These are phyloP conservation scores for Meyerozyma smithsonii DNA, from an alignment of 1,139 yeast species.

Conservation along the genomic window DNA sequence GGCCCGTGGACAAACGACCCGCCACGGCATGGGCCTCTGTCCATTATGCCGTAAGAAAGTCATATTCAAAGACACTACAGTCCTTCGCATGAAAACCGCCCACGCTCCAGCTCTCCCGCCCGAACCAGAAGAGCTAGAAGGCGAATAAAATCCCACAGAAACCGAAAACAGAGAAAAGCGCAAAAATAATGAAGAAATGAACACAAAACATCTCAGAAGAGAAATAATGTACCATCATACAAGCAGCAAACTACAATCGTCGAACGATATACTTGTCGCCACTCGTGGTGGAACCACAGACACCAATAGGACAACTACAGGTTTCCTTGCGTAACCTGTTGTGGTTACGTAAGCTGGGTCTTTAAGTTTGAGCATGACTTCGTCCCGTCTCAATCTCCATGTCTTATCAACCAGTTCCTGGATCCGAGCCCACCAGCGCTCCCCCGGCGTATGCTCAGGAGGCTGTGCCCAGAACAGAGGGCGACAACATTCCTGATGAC, in stretches of 20 bases:
- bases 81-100: slow-evolving; percentile 29
- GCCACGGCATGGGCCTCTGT: slow-evolving; percentile 39
- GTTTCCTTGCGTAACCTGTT: background rate
- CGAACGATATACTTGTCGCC: no score
- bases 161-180: background rate
- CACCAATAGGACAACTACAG: no score
- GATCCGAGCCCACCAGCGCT: slow-evolving; percentile 8
- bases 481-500: slow-evolving; percentile 62
- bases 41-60: slow-evolving; percentile 42
- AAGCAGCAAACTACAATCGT: no score
- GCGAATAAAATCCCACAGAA: no score
- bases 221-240: no score
- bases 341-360: background rate
- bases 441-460: slow-evolving; percentile 24
- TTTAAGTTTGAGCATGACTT: background rate
- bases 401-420: slow-evolving; percentile 2
- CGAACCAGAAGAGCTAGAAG: slow-evolving; percentile 3
- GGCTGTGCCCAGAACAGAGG: slow-evolving; percentile 23
- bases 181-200: background rate
- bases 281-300: no score
- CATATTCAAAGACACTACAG: slow-evolving; percentile 35
- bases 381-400: slow-evolving; percentile 2
- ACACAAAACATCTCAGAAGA: no score
- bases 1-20: slow-evolving; percentile 36
- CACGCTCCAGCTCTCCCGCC: slow-evolving; percentile 12